A percentile compares a stretch with the other conserved stretches of the same genome.
Conservation (phyloP, 164 flowering plant species). For the Saururus chinensis region DNA sequence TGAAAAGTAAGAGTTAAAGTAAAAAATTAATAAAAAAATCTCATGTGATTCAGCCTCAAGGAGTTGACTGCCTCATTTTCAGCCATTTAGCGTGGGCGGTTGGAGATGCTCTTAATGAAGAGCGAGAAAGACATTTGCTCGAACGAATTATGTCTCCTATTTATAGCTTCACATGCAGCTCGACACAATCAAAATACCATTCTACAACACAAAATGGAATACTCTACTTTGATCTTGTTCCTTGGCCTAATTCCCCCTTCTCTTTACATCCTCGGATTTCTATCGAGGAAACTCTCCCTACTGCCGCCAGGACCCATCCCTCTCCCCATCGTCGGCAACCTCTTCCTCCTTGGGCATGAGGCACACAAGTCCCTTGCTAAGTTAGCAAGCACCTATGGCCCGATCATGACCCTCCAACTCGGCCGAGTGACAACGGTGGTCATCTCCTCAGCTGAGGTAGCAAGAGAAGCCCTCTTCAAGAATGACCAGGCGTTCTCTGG, state of each 20-base stretch:
- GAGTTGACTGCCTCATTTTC: too few species aligned
- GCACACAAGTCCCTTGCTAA: constrained; percentile 15
- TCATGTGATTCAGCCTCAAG: too few species aligned
- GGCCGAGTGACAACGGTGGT: constrained; percentile 11
- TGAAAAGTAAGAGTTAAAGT: too few species aligned
- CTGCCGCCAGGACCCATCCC: constrained; percentile 22
- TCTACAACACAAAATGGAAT: not conserved
- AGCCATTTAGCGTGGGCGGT: too few species aligned
- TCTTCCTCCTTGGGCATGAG: constrained; percentile 11
- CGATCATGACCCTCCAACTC: constrained; percentile 17
- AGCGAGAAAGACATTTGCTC: too few species aligned
- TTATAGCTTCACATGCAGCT: too few species aligned
- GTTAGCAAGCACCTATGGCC: constrained; percentile 15
- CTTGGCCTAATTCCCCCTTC: not conserved
- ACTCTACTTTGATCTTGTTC: not conserved
- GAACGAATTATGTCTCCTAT: too few species aligned
- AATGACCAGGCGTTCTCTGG: constrained; percentile 15
- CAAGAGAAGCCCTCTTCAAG: constrained; percentile 17
- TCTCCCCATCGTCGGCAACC: constrained; percentile 20
- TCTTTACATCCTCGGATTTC: constrained; percentile 6
- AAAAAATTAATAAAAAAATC: too few species aligned
- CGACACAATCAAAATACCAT: too few species aligned
- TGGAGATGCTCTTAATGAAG: too few species aligned
- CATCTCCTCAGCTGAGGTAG: constrained; percentile 12
- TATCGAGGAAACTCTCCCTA: not conserved